phyloP scores from a whole-genome alignment of 2,329 filamentous ascomycete species.

The Salinomyces thailandicus region DNA sequence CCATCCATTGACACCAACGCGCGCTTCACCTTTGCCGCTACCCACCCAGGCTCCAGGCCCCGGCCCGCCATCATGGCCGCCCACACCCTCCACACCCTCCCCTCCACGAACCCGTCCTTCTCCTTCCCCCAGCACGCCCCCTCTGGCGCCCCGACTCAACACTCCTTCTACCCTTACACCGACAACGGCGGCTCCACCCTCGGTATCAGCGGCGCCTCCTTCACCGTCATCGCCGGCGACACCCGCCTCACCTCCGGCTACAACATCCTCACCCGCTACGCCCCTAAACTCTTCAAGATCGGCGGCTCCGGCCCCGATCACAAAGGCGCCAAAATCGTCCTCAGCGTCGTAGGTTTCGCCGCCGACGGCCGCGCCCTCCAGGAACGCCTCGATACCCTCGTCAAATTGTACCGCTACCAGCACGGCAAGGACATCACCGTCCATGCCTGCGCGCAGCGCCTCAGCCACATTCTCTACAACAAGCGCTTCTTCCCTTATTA shows the following conservation, averaged over 20 bases:
- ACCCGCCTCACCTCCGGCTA: constrained; percentile 92
- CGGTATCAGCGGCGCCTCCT: constrained; percentile 86
- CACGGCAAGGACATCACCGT: constrained; percentile 95
- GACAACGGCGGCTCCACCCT: constrained; percentile 97
- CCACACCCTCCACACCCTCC: constrained; percentile 41
- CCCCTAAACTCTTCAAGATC: constrained; percentile 94
- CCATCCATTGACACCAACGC: too few species aligned
- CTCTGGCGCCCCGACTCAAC: constrained; percentile 49
- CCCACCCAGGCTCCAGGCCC: neutral
- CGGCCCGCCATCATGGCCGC: constrained; percentile 44
- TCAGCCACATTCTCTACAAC: constrained; percentile 90
- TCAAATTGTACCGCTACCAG: constrained; percentile 98
- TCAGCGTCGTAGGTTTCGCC: constrained; percentile 91
- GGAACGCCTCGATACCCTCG: constrained; percentile 84
- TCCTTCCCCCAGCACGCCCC: constrained; percentile 44
- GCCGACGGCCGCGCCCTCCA: constrained; percentile 90
- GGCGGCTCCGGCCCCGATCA: constrained; percentile 81
- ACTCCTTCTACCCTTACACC: constrained; percentile 92
- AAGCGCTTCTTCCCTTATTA: constrained; percentile 99
- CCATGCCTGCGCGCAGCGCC: constrained; percentile 84
- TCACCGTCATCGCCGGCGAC: constrained; percentile 93
- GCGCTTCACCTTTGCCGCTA: neutral
- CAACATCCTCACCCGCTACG: constrained; percentile 96
- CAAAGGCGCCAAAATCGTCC: constrained; percentile 72
- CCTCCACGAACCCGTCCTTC: constrained; percentile 42